Conservation (phyloP, 2,329 filamentous ascomycete species). For the Diplocarpon mali region DNA sequence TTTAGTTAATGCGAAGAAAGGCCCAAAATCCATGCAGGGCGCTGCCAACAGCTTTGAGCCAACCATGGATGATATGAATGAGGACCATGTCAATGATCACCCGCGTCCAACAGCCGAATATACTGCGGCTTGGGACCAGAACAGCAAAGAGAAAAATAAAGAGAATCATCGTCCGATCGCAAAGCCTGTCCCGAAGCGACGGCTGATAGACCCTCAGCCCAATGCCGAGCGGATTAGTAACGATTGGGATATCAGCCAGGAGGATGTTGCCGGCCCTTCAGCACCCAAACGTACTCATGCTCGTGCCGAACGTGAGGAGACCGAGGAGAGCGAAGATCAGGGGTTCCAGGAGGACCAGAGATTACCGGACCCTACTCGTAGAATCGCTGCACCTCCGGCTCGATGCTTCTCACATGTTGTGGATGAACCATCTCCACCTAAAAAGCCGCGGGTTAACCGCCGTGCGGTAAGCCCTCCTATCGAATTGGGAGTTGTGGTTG, state of each 20-base stretch:
- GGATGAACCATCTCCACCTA: conserved; percentile 1
- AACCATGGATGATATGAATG: background rate
- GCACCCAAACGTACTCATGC: background rate
- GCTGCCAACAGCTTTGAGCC: background rate
- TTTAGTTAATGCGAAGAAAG: background rate
- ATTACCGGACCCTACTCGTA: conserved; percentile 12
- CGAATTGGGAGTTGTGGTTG: conserved; percentile 14
- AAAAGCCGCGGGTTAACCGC: conserved; percentile 1
- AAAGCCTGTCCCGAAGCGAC: conserved; percentile 5
- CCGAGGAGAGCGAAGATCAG: conserved; percentile 17
- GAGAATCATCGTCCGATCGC: conserved; percentile 17
- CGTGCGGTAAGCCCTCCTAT: background rate
- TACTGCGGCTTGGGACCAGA: conserved; percentile 3
- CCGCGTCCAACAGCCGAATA: conserved; percentile 9
- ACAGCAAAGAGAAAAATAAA: conserved; percentile 21
- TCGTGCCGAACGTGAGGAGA: conserved; percentile 1
- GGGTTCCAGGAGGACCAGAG: conserved; percentile 19
- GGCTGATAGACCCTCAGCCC: conserved; percentile 15
- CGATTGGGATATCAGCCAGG: conserved; percentile 13
- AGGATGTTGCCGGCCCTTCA: conserved; percentile 4
- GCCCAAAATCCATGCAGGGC: background rate
- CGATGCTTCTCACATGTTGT: conserved; percentile 1
- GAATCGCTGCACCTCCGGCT: conserved; percentile 1
- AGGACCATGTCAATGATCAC: background rate
- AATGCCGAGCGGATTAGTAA: conserved; percentile 10